Conservation (phyloP, 495 filamentous ascomycete species). For the Neurospora sp. region DNA sequence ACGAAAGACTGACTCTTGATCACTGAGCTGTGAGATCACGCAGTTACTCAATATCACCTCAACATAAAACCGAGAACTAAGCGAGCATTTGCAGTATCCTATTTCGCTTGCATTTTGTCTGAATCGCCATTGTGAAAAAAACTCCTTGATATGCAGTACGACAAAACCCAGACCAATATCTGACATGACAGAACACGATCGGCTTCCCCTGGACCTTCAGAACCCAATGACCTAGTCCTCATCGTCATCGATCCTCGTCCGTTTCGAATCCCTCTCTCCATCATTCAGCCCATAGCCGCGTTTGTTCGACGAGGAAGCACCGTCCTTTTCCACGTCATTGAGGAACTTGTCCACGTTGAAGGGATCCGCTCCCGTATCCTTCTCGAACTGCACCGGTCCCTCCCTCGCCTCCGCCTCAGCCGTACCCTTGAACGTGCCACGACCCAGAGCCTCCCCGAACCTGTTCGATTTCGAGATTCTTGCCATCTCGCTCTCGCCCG, state of each 20-base stretch:
- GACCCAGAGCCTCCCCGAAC: constrained; percentile 76
- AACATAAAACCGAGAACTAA: background rate
- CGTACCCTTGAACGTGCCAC: constrained; percentile 82
- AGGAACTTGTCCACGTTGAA: constrained; percentile 94
- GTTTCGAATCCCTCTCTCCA: constrained; percentile 59
- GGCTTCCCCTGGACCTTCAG: background rate
- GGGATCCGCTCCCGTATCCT: constrained; percentile 71
- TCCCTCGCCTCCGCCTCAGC: constrained; percentile 78
- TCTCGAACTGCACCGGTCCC: constrained; percentile 97
- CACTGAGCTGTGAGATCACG: too few relatives aligned
- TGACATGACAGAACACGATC: background rate
- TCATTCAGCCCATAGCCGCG: constrained; percentile 84
- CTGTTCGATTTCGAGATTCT: constrained; percentile 73
- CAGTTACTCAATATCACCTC: background rate
- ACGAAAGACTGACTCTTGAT: too few relatives aligned
- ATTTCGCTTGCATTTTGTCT: background rate
- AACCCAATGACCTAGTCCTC: constrained; percentile 18
- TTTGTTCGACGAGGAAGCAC: constrained; percentile 37
- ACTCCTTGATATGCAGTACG: background rate
- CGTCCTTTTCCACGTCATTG: constrained; percentile 56
- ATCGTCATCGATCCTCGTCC: constrained; percentile 73
- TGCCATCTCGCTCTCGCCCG: constrained; percentile 70
- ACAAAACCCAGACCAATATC: background rate
- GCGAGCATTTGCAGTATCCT: background rate
- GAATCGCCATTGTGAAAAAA: background rate